Percentiles rank a stretch among this genome's conserved stretches.
Evolutionary conservation across 169 alveolate species (phyloP).

Genomic region (Condylostoma magnum): DNA sequence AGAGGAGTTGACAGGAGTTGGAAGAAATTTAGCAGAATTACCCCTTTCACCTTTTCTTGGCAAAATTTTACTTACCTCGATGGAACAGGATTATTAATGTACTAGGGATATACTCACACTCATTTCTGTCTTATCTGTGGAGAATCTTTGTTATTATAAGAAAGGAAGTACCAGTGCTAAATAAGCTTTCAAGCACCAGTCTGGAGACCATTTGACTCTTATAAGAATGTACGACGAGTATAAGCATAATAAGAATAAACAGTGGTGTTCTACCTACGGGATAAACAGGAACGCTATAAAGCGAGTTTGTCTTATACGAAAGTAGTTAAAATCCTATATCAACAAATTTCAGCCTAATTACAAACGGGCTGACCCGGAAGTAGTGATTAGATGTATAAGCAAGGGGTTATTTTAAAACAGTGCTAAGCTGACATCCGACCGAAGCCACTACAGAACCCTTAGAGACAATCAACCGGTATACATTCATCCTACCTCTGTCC

Average conservation of each 20-base stretch:
- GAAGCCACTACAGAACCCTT: slow-evolving; percentile 40
- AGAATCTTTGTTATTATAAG: slow-evolving; percentile 47
- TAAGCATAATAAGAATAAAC: not conserved
- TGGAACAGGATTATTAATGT: slow-evolving; percentile 80
- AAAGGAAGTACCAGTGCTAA: slow-evolving; percentile 51
- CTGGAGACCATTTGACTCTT: slow-evolving; percentile 68
- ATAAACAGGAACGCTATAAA: slow-evolving; percentile 23
- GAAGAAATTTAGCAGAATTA: slow-evolving; percentile 70
- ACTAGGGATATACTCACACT: slow-evolving; percentile 87
- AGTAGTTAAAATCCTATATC: slow-evolving; percentile 30
- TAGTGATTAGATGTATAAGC: slow-evolving; percentile 49
- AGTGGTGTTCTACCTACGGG: slow-evolving; percentile 36
- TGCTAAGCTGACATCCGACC: slow-evolving; percentile 48
- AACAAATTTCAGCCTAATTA: slow-evolving; percentile 7
- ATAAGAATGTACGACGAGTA: slow-evolving; percentile 39
- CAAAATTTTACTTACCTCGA: slow-evolving; percentile 81
- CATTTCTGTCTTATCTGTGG: slow-evolving; percentile 82
- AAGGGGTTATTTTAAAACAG: slow-evolving; percentile 62
- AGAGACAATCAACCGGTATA: slow-evolving; percentile 41
- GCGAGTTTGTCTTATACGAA: slow-evolving; percentile 39
- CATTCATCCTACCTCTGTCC: slow-evolving; percentile 76
- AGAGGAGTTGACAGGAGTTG: slow-evolving; percentile 67
- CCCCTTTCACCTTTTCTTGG: slow-evolving; percentile 92
- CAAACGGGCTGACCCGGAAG: slow-evolving; percentile 28
- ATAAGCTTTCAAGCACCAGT: slow-evolving; percentile 40